Evolutionary conservation across 192 early-diverging fungal genomes (phyloP), one percentile per base, ranked within the genome.

Genomic region (Backusella westeae): DNA sequence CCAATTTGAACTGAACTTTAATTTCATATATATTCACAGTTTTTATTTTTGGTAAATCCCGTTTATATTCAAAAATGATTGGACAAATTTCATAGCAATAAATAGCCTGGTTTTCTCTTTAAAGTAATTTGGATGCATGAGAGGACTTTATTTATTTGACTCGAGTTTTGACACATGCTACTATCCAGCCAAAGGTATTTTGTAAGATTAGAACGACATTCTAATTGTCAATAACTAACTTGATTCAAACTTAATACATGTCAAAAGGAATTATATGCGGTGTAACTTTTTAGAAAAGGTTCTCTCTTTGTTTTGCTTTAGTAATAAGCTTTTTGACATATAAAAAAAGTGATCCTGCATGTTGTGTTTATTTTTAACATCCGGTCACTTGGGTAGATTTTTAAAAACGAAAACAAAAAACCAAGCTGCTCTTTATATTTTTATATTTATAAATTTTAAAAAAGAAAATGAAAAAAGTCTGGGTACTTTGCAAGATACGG

Each of bases 141-240:
- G 56, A 63, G 56, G 56, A 63, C 56, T 63, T 29, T 29, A 63
- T 63, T 29, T 63, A 6, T 26, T 63, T 26, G 3, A 4, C 12
- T 63, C 56, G 23, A 49, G 23, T 63, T 26, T 63, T 63, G 56
- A 63, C 56, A 63, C 56, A 63, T 63, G 56, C 26, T 63, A 63
- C 56, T 63, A 63, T 63, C 56, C 56, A 63, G 56, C 56, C 56
- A 63, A 63, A 23, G 56, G 56, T 63, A 63, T 63, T 63, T 29
- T 29, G 8, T 29, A 49, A 49, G 15, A 49, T 19, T 39, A 49
- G 19, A 49, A 49, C n/a, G 46, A 7, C 46, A 49, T 49, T 44
- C 14, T 44, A 44, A 49, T 49, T 49, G 19, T 49, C 19, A 49
- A 49, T 44, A 49, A 49, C 19, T 49, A 49, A 49, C 46, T 19